Evolutionary conservation across 106 monocot genomes (phyloP), one percentile per base, ranked within the genome.

Genomic region (Amphibolis antarctica): DNA sequence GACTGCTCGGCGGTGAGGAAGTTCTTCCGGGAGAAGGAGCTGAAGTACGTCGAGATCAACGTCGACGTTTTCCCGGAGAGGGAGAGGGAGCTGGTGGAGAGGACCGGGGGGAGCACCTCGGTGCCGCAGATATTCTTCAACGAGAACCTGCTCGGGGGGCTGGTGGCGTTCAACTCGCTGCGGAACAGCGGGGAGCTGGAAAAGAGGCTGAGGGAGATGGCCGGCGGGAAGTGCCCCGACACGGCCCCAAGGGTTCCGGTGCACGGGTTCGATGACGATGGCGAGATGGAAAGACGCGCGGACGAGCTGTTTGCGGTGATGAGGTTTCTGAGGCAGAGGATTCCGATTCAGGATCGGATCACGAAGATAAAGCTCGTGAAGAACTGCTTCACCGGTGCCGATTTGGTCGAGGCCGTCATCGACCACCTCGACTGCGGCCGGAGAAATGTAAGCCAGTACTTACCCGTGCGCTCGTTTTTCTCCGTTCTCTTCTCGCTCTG

Each of bases 101-200:
- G 86, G 27, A 62, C 78, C 22, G 96, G 90, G n/a, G 21, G 88
- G 20, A 15, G 74, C 28, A 10, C 52, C 18, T 58, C 81, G 9
- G 90, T 98, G 18, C 96, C 96, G 42, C 73, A 74, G 62, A 78
- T 98, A 12, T 98, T 98, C 74, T 69, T 98, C 65, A 98, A 98
- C 75, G 96, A 91, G 71, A 82, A 75, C 44, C 78, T 84, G 13
- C 22, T 98, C 5, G 96, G 96, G 0, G 96, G 96, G 0, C 60
- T 98, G 27, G 84, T 87, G 55, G 90, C 66, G 12, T 62, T 98
- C 13, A 98, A 90, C 57, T 82, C 96, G 2, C 70, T 98, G 56
- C 44, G 96, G 44, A 98, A 91, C 76, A 86, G 90, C 76, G 90
- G 96, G 9, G 96, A 91, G 69, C 85, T 98, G 69, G 84, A 98